These are phyloP conservation scores for Gossypium turneri DNA, from an alignment of 345 rosid genomes.

Conservation along the genomic window DNA sequence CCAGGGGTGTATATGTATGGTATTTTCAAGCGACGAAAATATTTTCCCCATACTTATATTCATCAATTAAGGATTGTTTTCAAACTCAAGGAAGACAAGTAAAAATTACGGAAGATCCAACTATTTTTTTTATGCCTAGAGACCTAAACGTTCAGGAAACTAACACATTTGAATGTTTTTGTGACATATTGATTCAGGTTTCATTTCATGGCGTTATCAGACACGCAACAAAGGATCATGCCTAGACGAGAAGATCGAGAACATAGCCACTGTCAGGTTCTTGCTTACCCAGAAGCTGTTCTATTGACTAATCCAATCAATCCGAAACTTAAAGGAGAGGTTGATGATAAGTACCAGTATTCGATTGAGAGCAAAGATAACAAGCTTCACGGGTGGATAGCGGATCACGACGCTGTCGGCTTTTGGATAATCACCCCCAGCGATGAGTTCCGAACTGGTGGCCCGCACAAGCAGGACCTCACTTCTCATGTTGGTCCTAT, in stretches of 20 bases:
- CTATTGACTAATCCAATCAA: constrained; percentile 55
- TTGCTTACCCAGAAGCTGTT: constrained; percentile 91
- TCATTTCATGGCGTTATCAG: constrained; percentile 71
- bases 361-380: constrained; percentile 51
- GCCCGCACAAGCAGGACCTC: constrained; percentile 81
- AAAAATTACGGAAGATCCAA: constrained; percentile 3
- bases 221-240: constrained; percentile 67
- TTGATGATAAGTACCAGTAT: constrained; percentile 87
- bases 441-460: constrained; percentile 58
- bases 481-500: constrained; percentile 81
- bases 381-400: constrained; percentile 80
- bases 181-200: constrained; percentile 43
- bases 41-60: constrained; percentile 84
- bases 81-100: constrained; percentile 63
- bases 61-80: constrained; percentile 82
- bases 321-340: constrained; percentile 68
- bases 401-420: constrained; percentile 40
- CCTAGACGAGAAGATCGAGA: constrained; percentile 51
- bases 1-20: constrained; percentile 70
- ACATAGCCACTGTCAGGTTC: constrained; percentile 24
- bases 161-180: neutral
- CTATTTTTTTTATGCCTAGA: too few relatives aligned
- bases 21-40: constrained; percentile 60
- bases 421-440: constrained; percentile 90
- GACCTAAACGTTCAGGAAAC: too few relatives aligned